Percentiles rank a stretch among this genome's conserved stretches.
These are phyloP conservation scores for Geranium incanum DNA, from an alignment of 441 rosid species.

Conservation along the genomic window DNA sequence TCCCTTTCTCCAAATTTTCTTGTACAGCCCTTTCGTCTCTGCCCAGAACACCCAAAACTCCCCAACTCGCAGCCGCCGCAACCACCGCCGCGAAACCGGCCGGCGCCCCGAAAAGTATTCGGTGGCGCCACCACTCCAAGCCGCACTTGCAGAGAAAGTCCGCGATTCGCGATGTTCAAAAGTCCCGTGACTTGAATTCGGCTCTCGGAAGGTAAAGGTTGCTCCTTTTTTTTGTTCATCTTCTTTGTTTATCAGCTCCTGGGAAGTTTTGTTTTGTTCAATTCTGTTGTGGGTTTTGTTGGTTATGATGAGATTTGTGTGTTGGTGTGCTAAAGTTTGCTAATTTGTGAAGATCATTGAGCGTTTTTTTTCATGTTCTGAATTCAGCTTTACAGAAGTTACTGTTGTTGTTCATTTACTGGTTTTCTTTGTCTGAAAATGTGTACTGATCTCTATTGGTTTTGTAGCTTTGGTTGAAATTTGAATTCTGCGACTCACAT, in stretches of 20 bases:
- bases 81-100: constrained; percentile 13
- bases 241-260: neutral
- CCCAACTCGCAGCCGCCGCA: constrained; percentile 14
- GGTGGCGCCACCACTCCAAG: constrained; percentile 39
- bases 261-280: neutral
- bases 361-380: neutral
- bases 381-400: neutral
- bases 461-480: neutral
- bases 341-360: neutral
- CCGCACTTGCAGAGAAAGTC: constrained; percentile 53
- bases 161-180: constrained; percentile 48
- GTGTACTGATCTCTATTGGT: neutral
- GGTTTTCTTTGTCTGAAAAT: neutral
- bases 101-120: constrained; percentile 14
- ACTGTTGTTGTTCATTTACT: neutral
- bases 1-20: constrained; percentile 24
- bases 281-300: neutral
- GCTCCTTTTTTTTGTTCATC: neutral
- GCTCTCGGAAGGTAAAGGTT: constrained; percentile 51
- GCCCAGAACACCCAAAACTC: constrained; percentile 11
- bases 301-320: neutral
- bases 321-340: neutral
- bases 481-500: neutral
- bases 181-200: constrained; percentile 42
- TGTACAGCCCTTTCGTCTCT: constrained; percentile 13